A percentile compares a stretch with the other conserved stretches of the same genome.
Evolutionary conservation across 176 grass and related monocot genomes (phyloP).

Genomic region (Guadua angustifolia): DNA sequence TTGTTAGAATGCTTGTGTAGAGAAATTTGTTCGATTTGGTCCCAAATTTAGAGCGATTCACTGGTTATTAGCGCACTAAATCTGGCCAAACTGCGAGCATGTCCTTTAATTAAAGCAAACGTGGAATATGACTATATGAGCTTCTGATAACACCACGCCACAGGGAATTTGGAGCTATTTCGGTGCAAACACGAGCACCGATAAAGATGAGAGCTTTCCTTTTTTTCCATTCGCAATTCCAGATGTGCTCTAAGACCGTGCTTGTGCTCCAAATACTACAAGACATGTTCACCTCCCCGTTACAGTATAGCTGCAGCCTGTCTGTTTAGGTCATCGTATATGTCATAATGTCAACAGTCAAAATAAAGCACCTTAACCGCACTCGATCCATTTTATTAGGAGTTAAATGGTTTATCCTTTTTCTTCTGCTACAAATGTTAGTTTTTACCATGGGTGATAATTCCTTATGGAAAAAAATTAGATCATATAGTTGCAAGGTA

Average conservation of each 20-base stretch:
- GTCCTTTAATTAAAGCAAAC: background rate
- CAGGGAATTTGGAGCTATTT: background rate
- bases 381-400: background rate
- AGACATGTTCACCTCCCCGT: background rate
- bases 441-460: background rate
- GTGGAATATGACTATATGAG: background rate
- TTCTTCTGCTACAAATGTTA: background rate
- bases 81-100: background rate
- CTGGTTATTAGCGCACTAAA: background rate
- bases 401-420: background rate
- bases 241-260: background rate
- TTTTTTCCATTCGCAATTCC: background rate
- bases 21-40: background rate
- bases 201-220: background rate
- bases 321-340: background rate
- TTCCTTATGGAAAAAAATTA: background rate
- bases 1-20: too few species aligned
- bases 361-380: background rate
- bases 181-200: background rate
- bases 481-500: background rate
- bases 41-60: background rate
- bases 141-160: background rate
- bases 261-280: background rate
- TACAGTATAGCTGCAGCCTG: background rate
- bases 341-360: background rate